Base-by-base conservation (phyloP, 2,329 filamentous ascomycete species). In the Colletotrichum tropicicola region DNA sequence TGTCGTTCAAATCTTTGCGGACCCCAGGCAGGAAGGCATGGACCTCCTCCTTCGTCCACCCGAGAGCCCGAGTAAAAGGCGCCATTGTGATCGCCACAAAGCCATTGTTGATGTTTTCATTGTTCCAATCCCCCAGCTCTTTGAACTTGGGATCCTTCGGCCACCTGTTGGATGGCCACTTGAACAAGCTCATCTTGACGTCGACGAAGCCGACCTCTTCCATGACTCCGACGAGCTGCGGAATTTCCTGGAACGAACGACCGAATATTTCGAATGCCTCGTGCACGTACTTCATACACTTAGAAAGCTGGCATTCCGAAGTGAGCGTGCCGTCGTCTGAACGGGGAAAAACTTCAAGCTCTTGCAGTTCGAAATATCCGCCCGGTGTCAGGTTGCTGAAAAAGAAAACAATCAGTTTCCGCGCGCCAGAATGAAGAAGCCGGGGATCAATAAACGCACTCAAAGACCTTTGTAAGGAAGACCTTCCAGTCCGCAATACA, bases 401-500 rank as follows among this genome's bases (percentile, higher is more conserved):
- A 4, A 15, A 5, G 25, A 5, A 3, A 35, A 12, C 32, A 15
- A 23, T 15, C 28, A 80, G 45, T 15, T 21, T 25, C 25, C 19
- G 7, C 21, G 41, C 41, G 6, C 8, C 5, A 10, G 6, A 5
- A 25, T 12, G 3, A 13, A 15, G 19, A 15, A 45, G 19, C 5
- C 5, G 8, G 37, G 17, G 17, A 17, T 6, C n/a, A 72, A 77
- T 81, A 13, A 4, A 30, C 52, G 8, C 70, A 69, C 53, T 81
- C 74, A 65, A 79, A 85, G 12, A 80, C 78, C 68, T 83, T 77
- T 15, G 71, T 67, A 53, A 87, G 75, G 21, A 88, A 75, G 12
- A 73, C 73, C 1, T 78, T 78, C 73, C 85, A 88, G 66, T 87
- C 85, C 3, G 78, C 75, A 66, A 89, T 82, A 52, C 81, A 80